A percentile compares a stretch with the other conserved stretches of the same genome.
Evolutionary conservation across 1,284 basidiomycete genomes (phyloP).

Genomic region (Lentinula novae-zelandiae): DNA sequence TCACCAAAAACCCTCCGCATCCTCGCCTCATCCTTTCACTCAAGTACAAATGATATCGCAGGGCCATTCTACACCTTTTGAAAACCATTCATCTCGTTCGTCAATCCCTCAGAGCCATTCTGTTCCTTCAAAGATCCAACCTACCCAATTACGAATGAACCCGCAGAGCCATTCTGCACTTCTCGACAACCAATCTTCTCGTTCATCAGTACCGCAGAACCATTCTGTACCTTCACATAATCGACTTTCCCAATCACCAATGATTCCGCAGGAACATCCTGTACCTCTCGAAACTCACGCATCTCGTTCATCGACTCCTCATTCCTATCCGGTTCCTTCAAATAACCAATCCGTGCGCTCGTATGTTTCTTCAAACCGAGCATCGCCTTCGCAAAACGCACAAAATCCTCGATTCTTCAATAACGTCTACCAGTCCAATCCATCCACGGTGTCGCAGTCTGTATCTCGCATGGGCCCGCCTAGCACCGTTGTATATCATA

Average conservation of each 20-base stretch:
- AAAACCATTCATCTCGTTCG: not conserved
- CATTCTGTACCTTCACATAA: not conserved
- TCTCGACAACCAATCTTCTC: not conserved
- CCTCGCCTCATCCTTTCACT: slow-evolving; percentile 3
- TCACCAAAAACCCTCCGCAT: not conserved
- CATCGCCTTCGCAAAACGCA: not conserved
- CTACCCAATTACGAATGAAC: not conserved
- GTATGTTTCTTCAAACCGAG: not conserved
- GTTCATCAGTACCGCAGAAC: not conserved
- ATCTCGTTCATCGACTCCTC: not conserved
- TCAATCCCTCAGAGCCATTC: not conserved
- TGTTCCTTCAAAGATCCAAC: not conserved
- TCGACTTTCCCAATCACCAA: not conserved
- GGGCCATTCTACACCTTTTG: not conserved
- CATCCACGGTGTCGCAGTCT: not conserved
- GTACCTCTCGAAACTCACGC: too few species aligned
- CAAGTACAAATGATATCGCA: slow-evolving; percentile 1
- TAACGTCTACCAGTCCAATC: not conserved
- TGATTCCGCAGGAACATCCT: not conserved
- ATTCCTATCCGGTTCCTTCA: not conserved
- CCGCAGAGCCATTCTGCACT: not conserved
- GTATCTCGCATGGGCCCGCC: not conserved
- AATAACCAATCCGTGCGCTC: too few species aligned
- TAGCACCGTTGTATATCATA: not conserved
- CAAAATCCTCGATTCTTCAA: not conserved